Evolutionary conservation across 2,329 filamentous ascomycete species (phyloP), one percentile per base, ranked within the genome.

Genomic region (Arthrinium phaeospermum): DNA sequence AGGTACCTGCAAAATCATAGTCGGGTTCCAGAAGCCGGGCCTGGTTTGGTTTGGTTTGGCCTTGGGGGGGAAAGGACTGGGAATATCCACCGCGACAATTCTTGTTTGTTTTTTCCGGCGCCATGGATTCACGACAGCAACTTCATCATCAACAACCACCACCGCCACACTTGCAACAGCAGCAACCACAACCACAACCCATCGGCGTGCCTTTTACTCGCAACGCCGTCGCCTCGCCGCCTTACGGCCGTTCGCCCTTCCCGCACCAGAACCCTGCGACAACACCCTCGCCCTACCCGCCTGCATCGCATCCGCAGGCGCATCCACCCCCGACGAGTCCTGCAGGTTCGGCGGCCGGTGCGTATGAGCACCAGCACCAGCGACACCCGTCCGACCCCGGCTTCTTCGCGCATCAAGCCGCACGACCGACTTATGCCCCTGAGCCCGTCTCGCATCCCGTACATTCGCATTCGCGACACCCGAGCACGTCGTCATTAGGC

Each of bases 401-500:
- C 46, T 80, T 78, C 75, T 81, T 78, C 69, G 68, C 78, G n/a
- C 78, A 79, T 71, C 73, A 64, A 74, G 41, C 76, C 78, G 69
- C 69, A 77, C 24, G 80, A 69, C 75, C 76, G 47, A 67, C 74
- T 10, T 80, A 79, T 74, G 74, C 73, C 67, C 67, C 76, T 24
- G 79, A 81, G 19, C 77, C 78, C 41, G 73, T 77, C 27, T 76
- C 77, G 13, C 79, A 81, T 76, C 77, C 78, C 51, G 73, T 72
- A 22, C 77, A 75, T 45, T 71, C 76, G 16, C 80, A 81, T 72
- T 76, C 78, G 73, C 78, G 79, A 69, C 80, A 81, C 47, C 79
- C 76, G 61, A 81, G 80, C 72, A 75, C 80, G 19, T 80, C 80
- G 2, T 81, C 80, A n/a, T 72, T 79, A 69, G 74, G 71, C 68